Evolutionary conservation across 2,329 filamentous ascomycete species (phyloP), one percentile per base, ranked within the genome.

Genomic region (Lasiodiplodia citricola): DNA sequence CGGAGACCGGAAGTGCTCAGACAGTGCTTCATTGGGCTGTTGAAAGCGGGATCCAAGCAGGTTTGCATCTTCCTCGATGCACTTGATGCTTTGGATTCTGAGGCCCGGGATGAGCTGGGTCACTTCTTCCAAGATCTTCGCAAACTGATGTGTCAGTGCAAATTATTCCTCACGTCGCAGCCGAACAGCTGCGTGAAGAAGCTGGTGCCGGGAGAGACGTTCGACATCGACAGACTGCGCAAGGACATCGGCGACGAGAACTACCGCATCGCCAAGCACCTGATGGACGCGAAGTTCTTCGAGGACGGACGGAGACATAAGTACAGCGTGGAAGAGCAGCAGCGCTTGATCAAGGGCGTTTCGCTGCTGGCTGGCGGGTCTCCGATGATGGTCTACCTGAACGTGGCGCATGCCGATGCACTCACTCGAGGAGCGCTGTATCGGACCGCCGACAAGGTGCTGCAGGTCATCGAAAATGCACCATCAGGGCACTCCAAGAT

Each of bases 51-150:
- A 10, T 4, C 4, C 18, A 67, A 54, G 54, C 28, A 2, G 16
- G 65, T 51, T 8, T 67, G 25, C 55, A 21, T 67, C 21, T 21
- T 67, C 28, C 16, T 67, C 31, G 65, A 67, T 13, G 41, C 65
- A 0, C 35, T 67, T 25, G 65, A 67, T 13, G 65, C 58, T 18
- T 41, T 41, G 41, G 47, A 37, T 13, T 5, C 16, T 4, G 25
- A 25, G 11, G 31, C 65, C 2, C 31, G 23, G 21, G 41, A 54
- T 10, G 54, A 67, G 14, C 41, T 67, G 1, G 10, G 21, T 4
- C 18, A 8, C 18, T 28, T 67, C 21, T 38, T 67, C 35, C 6
- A 35, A 6, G 28, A 21, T 2, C n/a, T 67, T 11, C 50, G 44
- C n/a, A 28, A 25, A n/a, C 3, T 28, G 21, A 11, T 41, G 21